Conservation (phyloP, 2,329 filamentous ascomycete species). For the Gremmenia infestans region DNA sequence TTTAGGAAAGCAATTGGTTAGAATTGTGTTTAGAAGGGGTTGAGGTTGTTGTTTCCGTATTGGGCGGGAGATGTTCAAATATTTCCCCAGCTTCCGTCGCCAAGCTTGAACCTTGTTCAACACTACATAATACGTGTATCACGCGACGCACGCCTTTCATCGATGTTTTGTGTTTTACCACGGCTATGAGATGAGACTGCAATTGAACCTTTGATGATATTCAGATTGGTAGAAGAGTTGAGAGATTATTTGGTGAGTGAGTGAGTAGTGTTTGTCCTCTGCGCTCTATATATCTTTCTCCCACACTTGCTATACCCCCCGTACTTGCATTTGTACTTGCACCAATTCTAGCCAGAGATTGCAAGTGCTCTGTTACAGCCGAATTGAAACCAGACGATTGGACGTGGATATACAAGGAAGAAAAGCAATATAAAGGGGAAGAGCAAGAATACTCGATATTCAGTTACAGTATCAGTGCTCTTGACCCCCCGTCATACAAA, state of each 20-base stretch:
- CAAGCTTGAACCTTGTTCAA: neutral
- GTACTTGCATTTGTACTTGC: neutral
- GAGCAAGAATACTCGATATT: neutral
- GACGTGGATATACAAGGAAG: neutral
- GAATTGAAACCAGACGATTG: neutral
- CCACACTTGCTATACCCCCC: neutral
- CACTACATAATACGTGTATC: neutral
- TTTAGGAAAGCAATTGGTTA: neutral
- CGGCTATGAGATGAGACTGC: neutral
- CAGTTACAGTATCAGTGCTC: neutral
- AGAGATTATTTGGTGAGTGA: neutral
- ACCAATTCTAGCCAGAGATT: neutral
- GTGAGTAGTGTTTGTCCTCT: neutral
- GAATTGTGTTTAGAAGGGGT: neutral
- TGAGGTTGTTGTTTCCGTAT: no score
- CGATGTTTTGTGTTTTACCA: neutral
- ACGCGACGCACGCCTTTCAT: neutral
- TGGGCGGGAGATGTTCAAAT: neutral
- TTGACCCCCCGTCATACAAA: neutral
- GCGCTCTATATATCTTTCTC: no score
- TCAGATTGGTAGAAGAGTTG: neutral
- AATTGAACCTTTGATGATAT: neutral
- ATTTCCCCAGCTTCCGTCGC: neutral
- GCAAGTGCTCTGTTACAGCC: neutral
- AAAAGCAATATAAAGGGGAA: neutral